These are phyloP conservation scores for Castanea crenata DNA, from an alignment of 306 rosid species.

Conservation along the genomic window DNA sequence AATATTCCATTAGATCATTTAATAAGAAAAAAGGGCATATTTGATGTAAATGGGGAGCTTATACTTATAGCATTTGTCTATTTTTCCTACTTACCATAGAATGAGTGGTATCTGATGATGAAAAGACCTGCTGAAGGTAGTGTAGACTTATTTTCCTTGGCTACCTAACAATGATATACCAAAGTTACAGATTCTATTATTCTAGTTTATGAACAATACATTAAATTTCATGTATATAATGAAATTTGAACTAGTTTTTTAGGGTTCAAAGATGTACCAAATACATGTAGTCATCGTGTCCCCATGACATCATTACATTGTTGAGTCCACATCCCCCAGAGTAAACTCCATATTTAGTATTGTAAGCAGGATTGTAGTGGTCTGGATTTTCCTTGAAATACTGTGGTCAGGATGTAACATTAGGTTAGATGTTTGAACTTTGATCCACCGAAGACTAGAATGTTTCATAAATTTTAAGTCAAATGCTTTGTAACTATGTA, in stretches of 20 bases:
- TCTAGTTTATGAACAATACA: background rate
- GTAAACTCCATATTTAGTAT: constrained; percentile 67
- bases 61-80: background rate
- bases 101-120: constrained; percentile 84
- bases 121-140: constrained; percentile 82
- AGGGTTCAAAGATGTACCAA: constrained; percentile 40
- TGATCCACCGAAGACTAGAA: background rate
- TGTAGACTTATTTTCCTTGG: constrained; percentile 59
- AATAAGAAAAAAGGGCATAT: background rate
- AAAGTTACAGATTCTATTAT: background rate
- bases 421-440: background rate
- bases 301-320: constrained; percentile 89
- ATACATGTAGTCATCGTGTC: constrained; percentile 91
- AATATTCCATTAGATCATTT: background rate
- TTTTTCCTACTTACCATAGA: constrained; percentile 47
- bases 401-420: constrained; percentile 27
- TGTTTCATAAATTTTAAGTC: background rate
- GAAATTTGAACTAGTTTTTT: background rate
- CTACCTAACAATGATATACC: constrained; percentile 50
- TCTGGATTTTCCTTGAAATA: constrained; percentile 66
- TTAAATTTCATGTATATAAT: no score
- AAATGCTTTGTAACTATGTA: background rate
- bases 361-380: constrained; percentile 45
- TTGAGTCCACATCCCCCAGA: constrained; percentile 66
- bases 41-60: background rate